Percentiles rank a stretch among this genome's conserved stretches.
Conservation (phyloP, 176 grass and related monocot species). For the Triticum turgidum region DNA sequence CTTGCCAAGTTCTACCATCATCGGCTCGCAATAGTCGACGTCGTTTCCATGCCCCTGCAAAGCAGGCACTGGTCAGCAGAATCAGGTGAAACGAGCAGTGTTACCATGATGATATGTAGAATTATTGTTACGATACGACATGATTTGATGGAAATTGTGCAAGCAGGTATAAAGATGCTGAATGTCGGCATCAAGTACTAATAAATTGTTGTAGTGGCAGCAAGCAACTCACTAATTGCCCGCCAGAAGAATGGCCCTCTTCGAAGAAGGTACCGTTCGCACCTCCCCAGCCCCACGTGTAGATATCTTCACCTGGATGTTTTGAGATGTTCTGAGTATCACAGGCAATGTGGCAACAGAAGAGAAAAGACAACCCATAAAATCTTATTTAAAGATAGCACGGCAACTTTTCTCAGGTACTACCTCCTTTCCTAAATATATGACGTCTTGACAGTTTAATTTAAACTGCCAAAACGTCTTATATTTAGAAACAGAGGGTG, state of each 20-base stretch:
- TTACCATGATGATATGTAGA: background rate
- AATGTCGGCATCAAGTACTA: background rate
- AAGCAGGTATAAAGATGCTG: background rate
- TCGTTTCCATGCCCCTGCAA: constrained; percentile 86
- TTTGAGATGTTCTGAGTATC: constrained; percentile 21
- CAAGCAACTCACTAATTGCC: constrained; percentile 73
- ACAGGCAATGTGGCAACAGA: constrained; percentile 19
- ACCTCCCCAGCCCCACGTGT: constrained; percentile 97
- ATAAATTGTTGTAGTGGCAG: background rate
- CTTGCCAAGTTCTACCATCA: constrained; percentile 51
- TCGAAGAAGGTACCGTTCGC: constrained; percentile 88
- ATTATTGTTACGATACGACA: background rate
- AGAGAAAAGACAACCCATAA: background rate
- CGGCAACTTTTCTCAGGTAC: background rate
- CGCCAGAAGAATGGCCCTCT: constrained; percentile 83
- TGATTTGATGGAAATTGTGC: background rate
- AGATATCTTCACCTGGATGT: constrained; percentile 72
- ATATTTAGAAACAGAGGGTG: too few species aligned
- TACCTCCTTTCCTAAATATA: too few species aligned
- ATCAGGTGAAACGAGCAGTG: constrained; percentile 1
- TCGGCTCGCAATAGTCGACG: constrained; percentile 71
- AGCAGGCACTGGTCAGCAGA: background rate
- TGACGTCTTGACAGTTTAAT: too few species aligned
- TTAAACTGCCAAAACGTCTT: too few species aligned
- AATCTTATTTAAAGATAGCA: constrained; percentile 2